phyloP scores from a whole-genome alignment of 768 basidiomycete genomes.

The Tricholoma terreum region DNA sequence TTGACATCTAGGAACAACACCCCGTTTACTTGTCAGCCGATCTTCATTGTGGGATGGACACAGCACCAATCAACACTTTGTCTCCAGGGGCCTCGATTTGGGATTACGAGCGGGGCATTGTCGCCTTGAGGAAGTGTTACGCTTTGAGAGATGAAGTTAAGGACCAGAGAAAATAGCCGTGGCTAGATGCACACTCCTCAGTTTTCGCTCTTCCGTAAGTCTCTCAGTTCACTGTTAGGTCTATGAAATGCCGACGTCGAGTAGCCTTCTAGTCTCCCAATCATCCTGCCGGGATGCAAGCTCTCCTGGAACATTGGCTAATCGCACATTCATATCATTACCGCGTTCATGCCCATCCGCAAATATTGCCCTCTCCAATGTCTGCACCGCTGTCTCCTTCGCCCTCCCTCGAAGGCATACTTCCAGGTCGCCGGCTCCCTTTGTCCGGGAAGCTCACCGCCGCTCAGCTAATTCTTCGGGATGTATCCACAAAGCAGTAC shows the following conservation, averaged over 20 bases:
- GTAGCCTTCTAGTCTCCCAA: conserved; percentile 70
- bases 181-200: conserved; percentile 73
- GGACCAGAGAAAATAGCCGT: conserved; percentile 60
- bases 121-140: conserved; percentile 62
- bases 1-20: conserved; percentile 31
- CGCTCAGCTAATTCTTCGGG: no score
- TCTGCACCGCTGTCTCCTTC: no score
- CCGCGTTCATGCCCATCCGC: no score
- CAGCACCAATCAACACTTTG: conserved; percentile 41
- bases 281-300: conserved; percentile 65
- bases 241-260: conserved; percentile 7
- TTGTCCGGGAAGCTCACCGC: no score
- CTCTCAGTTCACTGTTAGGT: background rate
- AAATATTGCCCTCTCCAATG: no score
- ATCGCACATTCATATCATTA: no score
- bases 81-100: conserved; percentile 43
- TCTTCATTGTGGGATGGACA: conserved; percentile 59
- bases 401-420: no score
- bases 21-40: conserved; percentile 37
- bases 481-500: no score
- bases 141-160: conserved; percentile 68
- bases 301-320: conserved; percentile 70
- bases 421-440: no score
- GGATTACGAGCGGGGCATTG: conserved; percentile 69
- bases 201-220: conserved; percentile 69